phyloP scores from a whole-genome alignment of 1,139 yeast species.

The Yarrowia galli region DNA sequence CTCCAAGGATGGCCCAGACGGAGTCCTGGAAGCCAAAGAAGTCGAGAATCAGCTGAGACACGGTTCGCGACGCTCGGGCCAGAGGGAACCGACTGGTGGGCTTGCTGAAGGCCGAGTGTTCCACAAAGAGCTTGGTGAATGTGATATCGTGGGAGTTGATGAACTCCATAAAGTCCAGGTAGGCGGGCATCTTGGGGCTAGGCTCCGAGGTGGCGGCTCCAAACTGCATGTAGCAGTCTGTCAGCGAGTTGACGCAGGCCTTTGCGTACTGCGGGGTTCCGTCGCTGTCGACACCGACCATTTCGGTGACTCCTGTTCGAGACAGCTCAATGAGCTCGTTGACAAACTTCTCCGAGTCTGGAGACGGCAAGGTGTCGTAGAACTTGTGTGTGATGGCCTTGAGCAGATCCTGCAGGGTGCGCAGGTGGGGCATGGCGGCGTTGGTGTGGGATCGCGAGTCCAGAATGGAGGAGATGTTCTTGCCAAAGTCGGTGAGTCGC shows the following conservation, averaged over 20 bases:
- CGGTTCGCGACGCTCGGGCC: slow-evolving; percentile 48
- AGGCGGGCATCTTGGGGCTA: slow-evolving; percentile 47
- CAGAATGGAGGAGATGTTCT: slow-evolving; percentile 44
- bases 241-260: slow-evolving; percentile 46
- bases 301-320: slow-evolving; percentile 43
- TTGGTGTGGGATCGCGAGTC: slow-evolving; percentile 46
- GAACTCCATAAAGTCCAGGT: slow-evolving; percentile 49
- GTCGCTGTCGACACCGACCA: slow-evolving; percentile 45
- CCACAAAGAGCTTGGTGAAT: slow-evolving; percentile 47
- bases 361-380: slow-evolving; percentile 10
- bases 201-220: slow-evolving; percentile 42
- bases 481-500: slow-evolving; percentile 46
- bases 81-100: slow-evolving; percentile 52
- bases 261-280: slow-evolving; percentile 45
- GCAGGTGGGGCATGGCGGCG: slow-evolving; percentile 46
- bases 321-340: slow-evolving; percentile 45
- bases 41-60: slow-evolving; percentile 48
- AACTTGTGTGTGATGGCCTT: slow-evolving; percentile 45
- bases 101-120: slow-evolving; percentile 47
- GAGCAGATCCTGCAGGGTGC: slow-evolving; percentile 47
- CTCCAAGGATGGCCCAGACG: slow-evolving; percentile 38
- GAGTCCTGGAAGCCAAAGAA: slow-evolving; percentile 50
- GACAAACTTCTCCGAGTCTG: slow-evolving; percentile 42
- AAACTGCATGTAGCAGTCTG: slow-evolving; percentile 38
- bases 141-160: slow-evolving; percentile 45